Evolutionary conservation across 768 basidiomycete species (phyloP), one percentile per base, ranked within the genome.

Genomic region (Boletus huronensis): DNA sequence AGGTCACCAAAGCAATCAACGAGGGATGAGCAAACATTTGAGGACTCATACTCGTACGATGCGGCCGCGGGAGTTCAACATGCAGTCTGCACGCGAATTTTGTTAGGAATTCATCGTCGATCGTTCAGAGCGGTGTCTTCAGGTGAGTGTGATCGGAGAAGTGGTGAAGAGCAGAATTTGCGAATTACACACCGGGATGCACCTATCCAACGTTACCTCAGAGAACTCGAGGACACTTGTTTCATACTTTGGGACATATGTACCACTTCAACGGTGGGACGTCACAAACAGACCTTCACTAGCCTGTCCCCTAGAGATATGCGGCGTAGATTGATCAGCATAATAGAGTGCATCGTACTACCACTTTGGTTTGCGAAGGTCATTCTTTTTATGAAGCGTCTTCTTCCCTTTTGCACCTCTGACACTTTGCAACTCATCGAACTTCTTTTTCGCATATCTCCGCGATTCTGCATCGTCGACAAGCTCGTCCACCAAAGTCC

Each of bases 371-470:
- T 79, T 82, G 58, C 85, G 77, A 50, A 79, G 66, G 10, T 82
- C 82, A 58, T 82, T 80, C 73, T 81, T 88, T 48, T 80, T 79
- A 25, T 76, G 77, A n/a, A 87, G 71, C 1, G 88, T 92, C 48
- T 84, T 84, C 59, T 79, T 80, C 8, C 91, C 90, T 63, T 75
- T 83, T 16, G 83, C 83, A 19, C 81, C 85, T 62, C 86, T 79
- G 40, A 83, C 80, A 6, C 70, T 66, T 72, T 91, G 87, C 44
- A 93, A 72, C 49, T 91, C 88, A 57, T 82, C 81, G 72, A 93
- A 94, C 74, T 95, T 95, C 75, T 82, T 84, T 75, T 94, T 94
- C n/a, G 93, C 88, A 66, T 94, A 94, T 56, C 85, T 79, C 68
- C 83, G 84, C 26, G 90, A 82, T 71, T 93, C 89, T 3, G 90